Conservation (phyloP, 2,329 filamentous ascomycete species). For the Epicoccum sorghinum region DNA sequence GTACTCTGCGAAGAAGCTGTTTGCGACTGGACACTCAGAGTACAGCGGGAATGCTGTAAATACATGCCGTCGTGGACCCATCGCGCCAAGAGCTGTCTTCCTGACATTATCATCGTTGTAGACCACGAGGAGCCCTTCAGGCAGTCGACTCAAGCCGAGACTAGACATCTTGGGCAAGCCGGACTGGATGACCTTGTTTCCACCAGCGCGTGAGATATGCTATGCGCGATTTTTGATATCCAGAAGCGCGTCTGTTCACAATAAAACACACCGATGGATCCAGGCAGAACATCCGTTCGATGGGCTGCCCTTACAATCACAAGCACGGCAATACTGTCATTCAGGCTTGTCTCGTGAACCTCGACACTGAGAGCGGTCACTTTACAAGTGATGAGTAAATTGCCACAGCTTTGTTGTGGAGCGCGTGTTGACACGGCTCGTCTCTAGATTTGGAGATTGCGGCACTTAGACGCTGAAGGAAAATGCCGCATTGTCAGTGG, state of each 20-base stretch:
- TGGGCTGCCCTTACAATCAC: not conserved
- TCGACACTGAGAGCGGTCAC: not conserved
- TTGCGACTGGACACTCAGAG: not conserved
- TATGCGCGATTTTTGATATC: conserved; percentile 11
- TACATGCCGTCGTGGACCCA: not conserved
- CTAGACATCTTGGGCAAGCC: conserved; percentile 11
- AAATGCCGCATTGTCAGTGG: conserved; percentile 15
- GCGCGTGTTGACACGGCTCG: not conserved
- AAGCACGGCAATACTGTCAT: not conserved
- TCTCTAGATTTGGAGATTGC: conserved; percentile 11
- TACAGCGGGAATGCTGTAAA: not conserved
- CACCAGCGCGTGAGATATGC: not conserved
- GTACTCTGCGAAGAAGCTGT: not conserved
- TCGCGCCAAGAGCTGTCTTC: not conserved
- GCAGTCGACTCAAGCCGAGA: not conserved
- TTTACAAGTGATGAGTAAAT: not conserved
- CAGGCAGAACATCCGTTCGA: not conserved
- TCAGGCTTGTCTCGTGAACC: not conserved
- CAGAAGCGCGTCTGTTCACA: not conserved
- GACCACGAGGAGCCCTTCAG: not conserved
- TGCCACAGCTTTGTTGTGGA: not conserved
- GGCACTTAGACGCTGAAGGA: not conserved
- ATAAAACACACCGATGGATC: not conserved
- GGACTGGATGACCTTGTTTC: not conserved
- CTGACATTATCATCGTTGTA: not conserved